Percentiles rank a stretch among this genome's conserved stretches.
These are phyloP conservation scores for Drechslerella coelobrocha DNA, from an alignment of 2,329 filamentous ascomycete species.

Conservation along the genomic window DNA sequence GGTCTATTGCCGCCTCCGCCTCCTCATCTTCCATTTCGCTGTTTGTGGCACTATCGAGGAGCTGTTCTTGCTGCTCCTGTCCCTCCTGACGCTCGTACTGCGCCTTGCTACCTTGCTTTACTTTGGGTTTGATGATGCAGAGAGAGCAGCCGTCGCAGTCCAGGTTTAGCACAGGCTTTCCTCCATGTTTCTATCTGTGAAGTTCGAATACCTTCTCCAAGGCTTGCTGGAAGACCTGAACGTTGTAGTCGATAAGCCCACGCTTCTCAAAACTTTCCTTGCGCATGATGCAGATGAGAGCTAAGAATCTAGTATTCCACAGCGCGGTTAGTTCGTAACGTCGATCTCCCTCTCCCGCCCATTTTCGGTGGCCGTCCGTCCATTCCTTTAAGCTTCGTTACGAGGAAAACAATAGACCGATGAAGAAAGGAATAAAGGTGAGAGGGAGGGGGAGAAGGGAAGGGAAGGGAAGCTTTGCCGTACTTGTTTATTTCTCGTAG, in stretches of 20 bases:
- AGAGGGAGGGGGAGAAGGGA: constrained; percentile 1
- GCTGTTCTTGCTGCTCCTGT: too few species aligned
- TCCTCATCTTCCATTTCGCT: too few species aligned
- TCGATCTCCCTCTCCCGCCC: not conserved
- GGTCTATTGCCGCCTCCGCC: too few species aligned
- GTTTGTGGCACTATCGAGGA: not conserved
- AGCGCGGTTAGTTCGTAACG: not conserved
- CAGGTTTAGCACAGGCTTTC: constrained; percentile 28
- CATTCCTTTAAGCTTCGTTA: not conserved
- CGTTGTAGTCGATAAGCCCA: constrained; percentile 84
- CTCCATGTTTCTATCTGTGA: constrained; percentile 43
- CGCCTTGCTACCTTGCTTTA: constrained; percentile 6
- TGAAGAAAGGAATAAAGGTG: constrained; percentile 12
- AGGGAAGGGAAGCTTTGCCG: constrained; percentile 3
- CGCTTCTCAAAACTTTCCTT: constrained; percentile 84
- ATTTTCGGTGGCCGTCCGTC: not conserved
- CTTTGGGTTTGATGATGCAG: constrained; percentile 28
- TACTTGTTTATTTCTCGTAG: constrained; percentile 71
- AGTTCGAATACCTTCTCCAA: constrained; percentile 80
- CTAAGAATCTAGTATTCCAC: constrained; percentile 67
- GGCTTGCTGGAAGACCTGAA: constrained; percentile 79
- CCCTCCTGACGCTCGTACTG: not conserved
- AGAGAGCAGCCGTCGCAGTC: constrained; percentile 36
- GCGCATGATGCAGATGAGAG: constrained; percentile 84
- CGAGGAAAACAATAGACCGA: not conserved